Evolutionary conservation across 2,329 filamentous ascomycete genomes (phyloP).

Genomic region (Fusarium chuoi): DNA sequence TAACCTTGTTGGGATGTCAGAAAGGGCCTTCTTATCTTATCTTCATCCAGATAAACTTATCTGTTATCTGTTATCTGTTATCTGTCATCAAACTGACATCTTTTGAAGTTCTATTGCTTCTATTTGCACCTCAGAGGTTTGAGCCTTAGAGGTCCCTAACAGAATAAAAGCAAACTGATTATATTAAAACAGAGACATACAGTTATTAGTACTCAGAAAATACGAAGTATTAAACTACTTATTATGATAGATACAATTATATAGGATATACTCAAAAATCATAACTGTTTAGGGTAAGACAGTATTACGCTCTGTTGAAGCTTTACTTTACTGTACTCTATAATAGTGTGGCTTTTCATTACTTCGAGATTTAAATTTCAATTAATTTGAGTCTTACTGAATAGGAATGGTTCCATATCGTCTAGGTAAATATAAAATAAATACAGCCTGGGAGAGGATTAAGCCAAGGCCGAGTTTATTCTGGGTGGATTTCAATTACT

Average conservation of each 20-base stretch:
- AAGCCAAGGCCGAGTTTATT: neutral
- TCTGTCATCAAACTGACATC: neutral
- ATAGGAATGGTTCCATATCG: neutral
- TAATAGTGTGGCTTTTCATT: neutral
- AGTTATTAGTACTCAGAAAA: too few relatives aligned
- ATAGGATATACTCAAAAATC: too few relatives aligned
- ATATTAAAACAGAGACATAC: too few relatives aligned
- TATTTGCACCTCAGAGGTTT: accelerated
- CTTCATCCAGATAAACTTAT: too few relatives aligned
- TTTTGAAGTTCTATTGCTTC: accelerated
- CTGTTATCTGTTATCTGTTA: neutral
- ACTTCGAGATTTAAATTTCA: neutral
- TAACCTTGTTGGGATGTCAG: neutral
- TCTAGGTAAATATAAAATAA: neutral
- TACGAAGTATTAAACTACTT: too few relatives aligned
- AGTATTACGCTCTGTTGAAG: too few relatives aligned
- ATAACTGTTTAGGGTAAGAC: too few relatives aligned
- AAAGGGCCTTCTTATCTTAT: too few relatives aligned
- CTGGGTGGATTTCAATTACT: neutral
- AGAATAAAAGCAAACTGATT: neutral
- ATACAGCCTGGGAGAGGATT: too few relatives aligned
- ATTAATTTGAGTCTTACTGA: too few relatives aligned
- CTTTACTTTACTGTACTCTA: too few relatives aligned
- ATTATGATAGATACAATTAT: too few relatives aligned
- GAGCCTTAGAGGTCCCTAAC: accelerated